These are phyloP conservation scores for Melaleuca quinquenervia DNA, from an alignment of 345 rosid species.

Conservation along the genomic window DNA sequence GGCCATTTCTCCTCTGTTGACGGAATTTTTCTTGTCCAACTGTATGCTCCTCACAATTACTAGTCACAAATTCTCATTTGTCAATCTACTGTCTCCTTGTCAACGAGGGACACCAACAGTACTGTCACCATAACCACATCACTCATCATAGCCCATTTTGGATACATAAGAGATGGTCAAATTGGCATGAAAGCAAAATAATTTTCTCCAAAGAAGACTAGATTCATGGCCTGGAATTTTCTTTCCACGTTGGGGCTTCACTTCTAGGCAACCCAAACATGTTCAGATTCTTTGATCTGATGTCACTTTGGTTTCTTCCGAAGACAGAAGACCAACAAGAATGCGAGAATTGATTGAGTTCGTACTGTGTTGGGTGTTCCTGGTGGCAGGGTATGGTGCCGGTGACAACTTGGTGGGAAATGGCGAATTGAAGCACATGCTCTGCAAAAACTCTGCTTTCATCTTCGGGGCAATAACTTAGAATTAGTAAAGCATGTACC, in stretches of 20 bases:
- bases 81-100: not conserved
- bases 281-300: not conserved
- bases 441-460: not conserved
- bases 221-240: not conserved
- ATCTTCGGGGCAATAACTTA: not conserved
- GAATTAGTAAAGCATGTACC: not conserved
- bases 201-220: not conserved
- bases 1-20: not conserved
- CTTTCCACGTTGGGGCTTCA: not conserved
- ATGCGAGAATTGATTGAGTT: not conserved
- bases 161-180: not conserved
- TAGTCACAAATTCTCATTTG: not conserved
- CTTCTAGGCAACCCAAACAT: not conserved
- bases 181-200: not conserved
- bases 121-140: not conserved
- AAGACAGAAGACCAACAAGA: not conserved
- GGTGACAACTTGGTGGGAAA: not conserved
- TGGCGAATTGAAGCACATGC: not conserved
- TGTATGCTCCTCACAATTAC: not conserved
- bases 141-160: not conserved
- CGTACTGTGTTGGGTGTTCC: not conserved
- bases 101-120: not conserved
- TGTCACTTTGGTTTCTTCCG: not conserved
- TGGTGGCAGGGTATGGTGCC: not conserved
- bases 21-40: not conserved